Evolutionary conservation across 352 stramenopile genomes (phyloP).

Genomic region (Blastocystis sp.): DNA sequence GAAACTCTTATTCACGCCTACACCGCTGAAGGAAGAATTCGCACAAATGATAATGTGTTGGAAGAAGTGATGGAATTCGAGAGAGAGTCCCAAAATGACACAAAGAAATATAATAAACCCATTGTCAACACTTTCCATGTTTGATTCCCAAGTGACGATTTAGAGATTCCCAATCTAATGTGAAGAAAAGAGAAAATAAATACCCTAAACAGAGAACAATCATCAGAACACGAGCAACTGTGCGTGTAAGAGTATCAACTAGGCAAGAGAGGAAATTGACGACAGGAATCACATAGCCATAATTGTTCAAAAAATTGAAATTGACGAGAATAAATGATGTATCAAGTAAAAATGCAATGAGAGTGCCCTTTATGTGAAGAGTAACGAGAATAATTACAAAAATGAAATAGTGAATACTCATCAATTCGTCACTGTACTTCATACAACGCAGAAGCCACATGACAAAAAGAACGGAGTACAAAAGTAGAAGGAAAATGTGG

Average conservation of each 20-base stretch:
- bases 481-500: background rate
- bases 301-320: background rate
- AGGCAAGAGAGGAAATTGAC: background rate
- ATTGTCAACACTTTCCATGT: background rate
- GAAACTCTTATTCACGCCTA: no score
- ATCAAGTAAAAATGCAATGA: background rate
- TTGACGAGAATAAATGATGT: background rate
- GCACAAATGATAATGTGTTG: background rate
- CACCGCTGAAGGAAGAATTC: background rate
- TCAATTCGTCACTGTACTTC: background rate
- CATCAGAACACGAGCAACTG: background rate
- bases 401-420: conserved; percentile 33
- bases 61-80: background rate
- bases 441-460: conserved; percentile 3
- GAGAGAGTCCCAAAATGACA: background rate
- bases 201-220: background rate
- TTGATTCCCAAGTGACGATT: background rate
- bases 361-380: no score
- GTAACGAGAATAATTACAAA: background rate
- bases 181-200: background rate
- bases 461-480: background rate
- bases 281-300: background rate
- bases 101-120: background rate
- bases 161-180: background rate
- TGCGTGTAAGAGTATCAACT: background rate